Evolutionary conservation across 2,329 filamentous ascomycete genomes (phyloP).

Genomic region (Blumeria graminis): DNA sequence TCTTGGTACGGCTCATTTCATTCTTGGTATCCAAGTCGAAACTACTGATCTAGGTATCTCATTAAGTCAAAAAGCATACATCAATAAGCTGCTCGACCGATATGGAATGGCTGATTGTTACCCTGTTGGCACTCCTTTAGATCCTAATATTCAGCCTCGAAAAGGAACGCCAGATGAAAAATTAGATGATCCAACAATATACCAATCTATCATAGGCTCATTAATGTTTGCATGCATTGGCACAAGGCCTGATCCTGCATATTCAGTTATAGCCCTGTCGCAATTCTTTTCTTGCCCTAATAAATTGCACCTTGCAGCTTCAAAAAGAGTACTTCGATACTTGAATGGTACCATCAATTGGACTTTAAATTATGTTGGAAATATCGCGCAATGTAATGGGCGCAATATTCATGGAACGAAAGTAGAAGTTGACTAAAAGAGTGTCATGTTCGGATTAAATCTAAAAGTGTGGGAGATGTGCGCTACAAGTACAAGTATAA

Average conservation of each 20-base stretch:
- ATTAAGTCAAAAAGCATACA: neutral
- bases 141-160: neutral
- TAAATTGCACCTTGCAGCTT: neutral
- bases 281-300: neutral
- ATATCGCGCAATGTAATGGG: too few relatives aligned
- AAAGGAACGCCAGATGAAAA: neutral
- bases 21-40: neutral
- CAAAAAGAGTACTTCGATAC: neutral
- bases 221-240: neutral
- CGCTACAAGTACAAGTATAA: too few relatives aligned
- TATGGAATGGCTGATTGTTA: neutral
- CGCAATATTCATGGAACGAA: too few relatives aligned
- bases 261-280: neutral
- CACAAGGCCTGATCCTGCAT: neutral
- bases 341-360: neutral
- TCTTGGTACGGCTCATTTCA: neutral
- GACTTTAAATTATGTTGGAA: too few relatives aligned
- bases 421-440: too few relatives aligned
- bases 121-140: neutral
- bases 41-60: neutral
- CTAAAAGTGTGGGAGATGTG: too few relatives aligned
- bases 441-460: too few relatives aligned
- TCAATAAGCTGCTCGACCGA: neutral
- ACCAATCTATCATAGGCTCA: neutral
- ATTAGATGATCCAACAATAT: neutral